Percentiles rank a stretch among this genome's conserved stretches.
Evolutionary conservation across 352 stramenopile species (phyloP).

Genomic region (Phytophthora boehmeriae): DNA sequence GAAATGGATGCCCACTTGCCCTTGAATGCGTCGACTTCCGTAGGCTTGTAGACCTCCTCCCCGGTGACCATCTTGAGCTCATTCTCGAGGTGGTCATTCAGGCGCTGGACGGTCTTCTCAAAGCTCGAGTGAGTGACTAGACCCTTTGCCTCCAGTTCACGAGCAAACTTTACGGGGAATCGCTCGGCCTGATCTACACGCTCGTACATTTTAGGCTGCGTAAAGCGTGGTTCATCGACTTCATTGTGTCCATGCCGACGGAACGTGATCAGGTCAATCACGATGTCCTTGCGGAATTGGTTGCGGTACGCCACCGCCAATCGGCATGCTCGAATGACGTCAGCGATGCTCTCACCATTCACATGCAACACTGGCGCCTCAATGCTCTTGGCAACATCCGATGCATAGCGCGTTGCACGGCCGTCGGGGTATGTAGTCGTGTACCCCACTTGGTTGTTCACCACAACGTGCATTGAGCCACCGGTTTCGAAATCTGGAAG

Average conservation of each 20-base stretch:
- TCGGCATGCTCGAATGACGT: constrained; percentile 78
- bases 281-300: constrained; percentile 84
- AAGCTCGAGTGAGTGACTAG: constrained; percentile 60
- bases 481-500: constrained; percentile 78
- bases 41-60: constrained; percentile 57
- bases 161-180: constrained; percentile 75
- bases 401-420: constrained; percentile 83
- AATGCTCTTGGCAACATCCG: constrained; percentile 85
- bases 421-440: constrained; percentile 86
- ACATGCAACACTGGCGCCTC: constrained; percentile 89
- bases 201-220: constrained; percentile 89
- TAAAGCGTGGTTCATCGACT: constrained; percentile 89
- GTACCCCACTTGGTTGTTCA: constrained; percentile 93
- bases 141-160: constrained; percentile 61
- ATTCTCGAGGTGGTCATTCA: constrained; percentile 70
- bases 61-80: constrained; percentile 62
- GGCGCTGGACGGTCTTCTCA: constrained; percentile 60
- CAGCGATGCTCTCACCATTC: constrained; percentile 81
- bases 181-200: constrained; percentile 64
- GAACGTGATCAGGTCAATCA: constrained; percentile 87
- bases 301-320: constrained; percentile 86
- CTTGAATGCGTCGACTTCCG: constrained; percentile 75
- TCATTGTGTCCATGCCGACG: constrained; percentile 91
- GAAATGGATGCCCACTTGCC: constrained; percentile 67
- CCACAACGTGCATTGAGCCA: constrained; percentile 85